Base-by-base conservation (phyloP, 345 rosid species). In the Cardamine chenopodiifolia region DNA sequence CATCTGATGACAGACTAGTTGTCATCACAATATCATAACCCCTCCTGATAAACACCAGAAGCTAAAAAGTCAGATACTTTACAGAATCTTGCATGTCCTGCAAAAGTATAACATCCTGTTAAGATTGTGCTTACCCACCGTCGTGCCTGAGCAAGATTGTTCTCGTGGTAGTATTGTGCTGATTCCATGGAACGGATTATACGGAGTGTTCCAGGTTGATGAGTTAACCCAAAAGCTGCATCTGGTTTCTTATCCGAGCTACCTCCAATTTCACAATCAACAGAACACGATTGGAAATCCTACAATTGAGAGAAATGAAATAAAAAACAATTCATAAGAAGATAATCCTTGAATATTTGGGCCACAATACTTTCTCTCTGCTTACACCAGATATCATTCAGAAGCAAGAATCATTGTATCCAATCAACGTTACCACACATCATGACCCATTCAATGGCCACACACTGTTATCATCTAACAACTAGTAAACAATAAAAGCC, bases 111-210 rank as follows among this genome's bases (percentile, higher is more conserved):
- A 82, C 52, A 35, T 52, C n/a, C 4, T 50, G 29, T 74, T 68
- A 42, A 70, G 82, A 77, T 73, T 68, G 85, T 85, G 92, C 95
- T 90, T 90, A 94, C 97, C 96, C 93, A 94, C 97, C 97, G 88
- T 87, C 96, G 87, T 82, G 98, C 97, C 32, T 63, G 76, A 68
- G 60, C 85, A 73, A 94, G 64, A 82, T 85, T 74, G 70, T 94
- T 94, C 50, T 86, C 84, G 52, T 74, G 19, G 80, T 87, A 94
- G 75, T 94, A 91, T 23, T 78, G 79, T 49, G 98, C 81, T 40
- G 98, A 88, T 81, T 94, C 98, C 97, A 94, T 94, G n/a, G 97
- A 94, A 63, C 91, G 87, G 49, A 81, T 86, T 56, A 94, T 86
- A 68, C 79, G 35, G 58, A 83, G 77, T 57, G 81, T 72, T 83